Conservation (phyloP, 1,284 basidiomycete species). For the Puccinia polysora region DNA sequence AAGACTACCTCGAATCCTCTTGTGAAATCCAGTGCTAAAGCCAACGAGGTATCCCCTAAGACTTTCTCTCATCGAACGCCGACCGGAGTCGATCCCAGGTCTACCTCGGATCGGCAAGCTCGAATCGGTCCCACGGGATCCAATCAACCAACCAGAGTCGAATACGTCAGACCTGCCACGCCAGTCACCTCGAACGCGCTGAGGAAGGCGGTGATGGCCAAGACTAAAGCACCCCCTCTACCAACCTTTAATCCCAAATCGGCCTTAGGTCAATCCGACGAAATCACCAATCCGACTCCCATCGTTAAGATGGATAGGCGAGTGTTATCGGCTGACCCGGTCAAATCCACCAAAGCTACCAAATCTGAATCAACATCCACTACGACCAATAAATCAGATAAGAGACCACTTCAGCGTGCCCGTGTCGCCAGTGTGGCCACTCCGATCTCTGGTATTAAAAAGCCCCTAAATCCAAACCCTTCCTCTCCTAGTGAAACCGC, state of each 20-base stretch:
- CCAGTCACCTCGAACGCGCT: background rate
- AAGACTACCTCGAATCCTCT: no score
- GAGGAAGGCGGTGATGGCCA: slow-evolving; percentile 3
- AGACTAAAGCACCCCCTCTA: slow-evolving; percentile 8
- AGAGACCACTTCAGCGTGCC: slow-evolving; percentile 10
- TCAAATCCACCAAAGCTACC: background rate
- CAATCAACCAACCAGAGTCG: background rate
- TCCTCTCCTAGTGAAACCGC: background rate
- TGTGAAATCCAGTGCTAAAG: no score
- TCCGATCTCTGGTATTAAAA: slow-evolving; percentile 27
- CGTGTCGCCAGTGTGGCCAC: slow-evolving; percentile 29
- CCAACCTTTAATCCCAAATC: slow-evolving; percentile 27
- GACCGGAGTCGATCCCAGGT: no score
- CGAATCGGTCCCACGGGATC: no score
- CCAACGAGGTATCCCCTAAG: no score
- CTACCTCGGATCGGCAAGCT: no score
- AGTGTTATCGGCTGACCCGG: slow-evolving; percentile 5
- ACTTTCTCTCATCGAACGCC: no score
- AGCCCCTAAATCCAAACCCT: background rate
- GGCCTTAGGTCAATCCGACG: background rate
- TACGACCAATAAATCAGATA: background rate
- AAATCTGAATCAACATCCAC: no score
- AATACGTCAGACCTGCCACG: slow-evolving; percentile 1
- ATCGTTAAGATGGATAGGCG: slow-evolving; percentile 3
- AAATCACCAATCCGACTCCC: background rate